Evolutionary conservation across 257 asterid genomes (phyloP).

Genomic region (Nicotiana tomentosiformis): DNA sequence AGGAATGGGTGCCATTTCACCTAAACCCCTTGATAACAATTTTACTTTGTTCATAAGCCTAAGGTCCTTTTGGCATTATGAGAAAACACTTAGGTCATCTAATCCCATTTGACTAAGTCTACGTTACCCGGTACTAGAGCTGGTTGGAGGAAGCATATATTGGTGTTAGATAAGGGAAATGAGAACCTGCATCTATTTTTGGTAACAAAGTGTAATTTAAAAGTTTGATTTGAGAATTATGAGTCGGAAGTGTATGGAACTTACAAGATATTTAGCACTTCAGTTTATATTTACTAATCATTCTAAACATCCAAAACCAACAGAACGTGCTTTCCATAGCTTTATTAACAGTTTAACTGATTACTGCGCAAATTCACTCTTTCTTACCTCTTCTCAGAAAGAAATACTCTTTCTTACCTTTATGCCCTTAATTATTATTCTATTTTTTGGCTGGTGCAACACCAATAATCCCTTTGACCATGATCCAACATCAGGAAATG

Average conservation of each 20-base stretch:
- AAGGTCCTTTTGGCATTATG: no score
- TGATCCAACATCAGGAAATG: not conserved
- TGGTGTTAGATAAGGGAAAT: not conserved
- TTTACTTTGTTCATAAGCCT: no score
- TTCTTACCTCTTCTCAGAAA: not conserved
- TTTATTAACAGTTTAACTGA: not conserved
- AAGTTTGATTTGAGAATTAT: not conserved
- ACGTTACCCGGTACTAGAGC: no score
- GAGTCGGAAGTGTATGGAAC: not conserved
- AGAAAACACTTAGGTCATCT: no score
- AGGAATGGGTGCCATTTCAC: no score
- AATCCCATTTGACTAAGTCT: no score
- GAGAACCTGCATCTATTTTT: not conserved
- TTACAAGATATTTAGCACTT: not conserved
- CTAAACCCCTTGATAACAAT: no score
- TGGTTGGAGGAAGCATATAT: no score
- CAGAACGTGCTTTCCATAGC: not conserved
- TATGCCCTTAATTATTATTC: not conserved
- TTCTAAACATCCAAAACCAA: not conserved
- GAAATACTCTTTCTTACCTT: not conserved
- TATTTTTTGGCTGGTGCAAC: not conserved
- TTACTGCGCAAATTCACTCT: not conserved
- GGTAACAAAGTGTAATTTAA: not conserved
- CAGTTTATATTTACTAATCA: not conserved
- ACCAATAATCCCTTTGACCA: constrained; percentile 2